Percentiles rank a stretch among this genome's conserved stretches.
phyloP scores from a whole-genome alignment of 352 stramenopile genomes.

The Pythium folliculosum region DNA sequence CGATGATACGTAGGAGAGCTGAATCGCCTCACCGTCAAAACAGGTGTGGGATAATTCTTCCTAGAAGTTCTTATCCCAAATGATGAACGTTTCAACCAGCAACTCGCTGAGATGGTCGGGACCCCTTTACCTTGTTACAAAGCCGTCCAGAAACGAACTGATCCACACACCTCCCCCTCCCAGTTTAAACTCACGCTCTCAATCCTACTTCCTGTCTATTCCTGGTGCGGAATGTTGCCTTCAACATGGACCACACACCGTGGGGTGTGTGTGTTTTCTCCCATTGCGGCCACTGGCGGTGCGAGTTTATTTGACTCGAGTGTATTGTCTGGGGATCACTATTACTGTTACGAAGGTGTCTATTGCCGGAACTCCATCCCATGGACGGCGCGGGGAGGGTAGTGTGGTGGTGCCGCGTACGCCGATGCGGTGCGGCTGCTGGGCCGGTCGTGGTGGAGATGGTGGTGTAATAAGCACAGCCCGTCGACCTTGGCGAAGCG shows the following conservation, averaged over 20 bases:
- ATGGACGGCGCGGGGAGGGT: background rate
- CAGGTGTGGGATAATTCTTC: constrained; percentile 82
- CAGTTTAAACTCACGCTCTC: background rate
- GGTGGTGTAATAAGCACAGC: constrained; percentile 26
- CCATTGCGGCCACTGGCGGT: too few relatives aligned
- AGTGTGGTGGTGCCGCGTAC: background rate
- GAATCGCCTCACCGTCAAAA: too few relatives aligned
- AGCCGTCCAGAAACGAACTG: constrained; percentile 71
- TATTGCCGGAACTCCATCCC: background rate
- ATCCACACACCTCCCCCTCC: constrained; percentile 41
- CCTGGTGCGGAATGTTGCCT: background rate
- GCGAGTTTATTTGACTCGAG: background rate
- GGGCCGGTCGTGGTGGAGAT: constrained; percentile 2
- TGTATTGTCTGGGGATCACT: background rate
- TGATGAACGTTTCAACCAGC: constrained; percentile 81
- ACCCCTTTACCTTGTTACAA: constrained; percentile 84
- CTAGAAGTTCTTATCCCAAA: constrained; percentile 84
- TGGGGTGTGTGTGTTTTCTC: too few relatives aligned
- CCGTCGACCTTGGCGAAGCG: constrained; percentile 32
- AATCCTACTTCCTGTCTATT: too few relatives aligned
- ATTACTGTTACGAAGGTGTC: background rate
- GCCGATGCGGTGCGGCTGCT: background rate
- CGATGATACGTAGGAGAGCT: too few relatives aligned
- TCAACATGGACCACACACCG: too few relatives aligned
- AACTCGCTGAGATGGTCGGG: constrained; percentile 71